These are phyloP conservation scores for Syzygium aromaticum DNA, from an alignment of 345 rosid species.

Conservation along the genomic window DNA sequence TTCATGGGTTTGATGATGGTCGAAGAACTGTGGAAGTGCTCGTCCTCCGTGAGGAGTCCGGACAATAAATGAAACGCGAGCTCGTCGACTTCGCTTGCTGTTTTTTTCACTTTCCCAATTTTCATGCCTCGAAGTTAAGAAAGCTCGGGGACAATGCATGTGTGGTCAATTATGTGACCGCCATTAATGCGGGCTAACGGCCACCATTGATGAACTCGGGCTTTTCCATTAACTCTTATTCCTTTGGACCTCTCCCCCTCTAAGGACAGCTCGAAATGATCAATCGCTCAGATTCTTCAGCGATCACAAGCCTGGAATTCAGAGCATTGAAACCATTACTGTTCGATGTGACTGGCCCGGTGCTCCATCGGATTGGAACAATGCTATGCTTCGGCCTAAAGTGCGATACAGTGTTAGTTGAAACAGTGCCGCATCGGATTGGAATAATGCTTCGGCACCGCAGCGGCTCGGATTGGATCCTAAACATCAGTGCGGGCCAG, in stretches of 20 bases:
- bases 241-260: not conserved
- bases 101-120: slow-evolving; percentile 5
- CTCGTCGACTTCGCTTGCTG: not conserved
- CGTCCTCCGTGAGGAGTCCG: not conserved
- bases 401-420: not conserved
- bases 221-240: not conserved
- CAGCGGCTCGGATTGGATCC: not conserved
- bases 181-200: slow-evolving; percentile 19
- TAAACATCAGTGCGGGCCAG: not conserved
- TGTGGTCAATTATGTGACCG: slow-evolving; percentile 24
- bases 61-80: not conserved
- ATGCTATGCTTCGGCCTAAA: not conserved
- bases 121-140: not conserved
- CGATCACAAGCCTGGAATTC: not conserved
- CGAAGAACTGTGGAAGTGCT: not conserved
- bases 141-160: not conserved
- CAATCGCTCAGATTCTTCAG: not conserved
- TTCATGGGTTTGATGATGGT: not conserved
- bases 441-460: not conserved
- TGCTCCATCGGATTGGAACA: not conserved
- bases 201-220: not conserved
- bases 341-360: not conserved
- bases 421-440: not conserved
- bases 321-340: not conserved
- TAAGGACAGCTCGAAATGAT: not conserved